These are phyloP conservation scores for Parathielavia hyrcaniae DNA, from an alignment of 495 filamentous ascomycete genomes.

Conservation along the genomic window DNA sequence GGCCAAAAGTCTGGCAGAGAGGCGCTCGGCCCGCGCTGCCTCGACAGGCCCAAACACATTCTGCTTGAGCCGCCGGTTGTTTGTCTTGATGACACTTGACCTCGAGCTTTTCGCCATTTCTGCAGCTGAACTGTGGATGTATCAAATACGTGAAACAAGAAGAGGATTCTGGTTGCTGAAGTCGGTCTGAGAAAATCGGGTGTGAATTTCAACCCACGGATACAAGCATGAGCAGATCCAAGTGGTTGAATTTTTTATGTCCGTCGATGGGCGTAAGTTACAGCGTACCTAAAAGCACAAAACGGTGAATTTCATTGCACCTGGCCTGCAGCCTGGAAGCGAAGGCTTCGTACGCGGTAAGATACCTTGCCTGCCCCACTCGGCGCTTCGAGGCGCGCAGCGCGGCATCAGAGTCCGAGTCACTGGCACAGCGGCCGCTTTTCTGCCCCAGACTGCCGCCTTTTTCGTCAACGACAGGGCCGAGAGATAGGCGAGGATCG, in stretches of 20 bases:
- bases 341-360: background rate
- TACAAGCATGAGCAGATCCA: slow-evolving; percentile 12
- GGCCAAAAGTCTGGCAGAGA: slow-evolving; percentile 74
- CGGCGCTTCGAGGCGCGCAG: background rate
- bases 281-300: no score
- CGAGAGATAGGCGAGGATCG: background rate
- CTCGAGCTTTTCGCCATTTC: slow-evolving; percentile 80
- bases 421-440: background rate
- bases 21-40: slow-evolving; percentile 64
- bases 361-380: background rate
- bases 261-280: background rate
- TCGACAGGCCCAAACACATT: slow-evolving; percentile 76
- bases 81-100: slow-evolving; percentile 67
- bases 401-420: background rate
- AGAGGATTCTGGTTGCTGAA: background rate
- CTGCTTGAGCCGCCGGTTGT: slow-evolving; percentile 66
- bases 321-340: no score
- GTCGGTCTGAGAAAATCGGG: background rate
- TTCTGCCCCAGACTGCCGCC: slow-evolving; percentile 32
- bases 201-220: background rate
- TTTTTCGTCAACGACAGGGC: slow-evolving; percentile 22
- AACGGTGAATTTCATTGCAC: no score
- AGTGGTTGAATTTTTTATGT: slow-evolving; percentile 8
- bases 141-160: background rate
- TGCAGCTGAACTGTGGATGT: slow-evolving; percentile 5